Evolutionary conservation across 371 early-diverging fungal genomes (phyloP), one percentile per base, ranked within the genome.

Genomic region (Smittium mucronatum): DNA sequence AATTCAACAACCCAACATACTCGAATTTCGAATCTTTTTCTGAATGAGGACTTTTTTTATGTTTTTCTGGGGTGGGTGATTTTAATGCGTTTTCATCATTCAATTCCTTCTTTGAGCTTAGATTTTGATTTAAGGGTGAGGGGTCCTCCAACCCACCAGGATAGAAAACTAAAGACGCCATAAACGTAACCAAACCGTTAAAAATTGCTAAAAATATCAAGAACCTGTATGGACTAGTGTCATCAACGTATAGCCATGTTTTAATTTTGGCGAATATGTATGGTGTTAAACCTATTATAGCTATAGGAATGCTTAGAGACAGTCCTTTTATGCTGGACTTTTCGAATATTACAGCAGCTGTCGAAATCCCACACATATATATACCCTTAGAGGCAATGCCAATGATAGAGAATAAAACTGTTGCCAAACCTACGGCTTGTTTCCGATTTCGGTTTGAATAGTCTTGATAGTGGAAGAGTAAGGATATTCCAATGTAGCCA

Each of bases 241-340:
- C 77, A 1, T 63, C 21, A 34, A 70, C 75, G 33, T 82, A 83
- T 73, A 83, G 84, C 28, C 73, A 68, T 5, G 71, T 77, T 74
- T 83, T 84, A 64, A 88, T 60, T 61, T 81, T 80, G 0, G 88
- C 84, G 69, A 87, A 90, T 28, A 88, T 70, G 72, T 87, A 82
- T 0, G 89, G 87, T 15, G 87, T 83, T 36, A 89, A 79, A 0
- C 89, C 90, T 73, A 86, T 86, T 59, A 82, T 74, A 5, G 85
- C 81, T 32, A 86, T 81, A 47, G 87, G 83, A 0, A 86, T 60
- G 8, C 88, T 85, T 70, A 90, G 75, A 11, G 85, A 87, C 35
- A 88, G 67, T 2, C 89, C 90, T 30, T 85, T 81, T 21, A 77
- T 69, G 2, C 79, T 68, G 5, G 81, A 80, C 32, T 72, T 68